Percentiles rank a stretch among this genome's conserved stretches.
Evolutionary conservation across 208 protist genomes (phyloP).

Genomic region (Lotmaria passim): DNA sequence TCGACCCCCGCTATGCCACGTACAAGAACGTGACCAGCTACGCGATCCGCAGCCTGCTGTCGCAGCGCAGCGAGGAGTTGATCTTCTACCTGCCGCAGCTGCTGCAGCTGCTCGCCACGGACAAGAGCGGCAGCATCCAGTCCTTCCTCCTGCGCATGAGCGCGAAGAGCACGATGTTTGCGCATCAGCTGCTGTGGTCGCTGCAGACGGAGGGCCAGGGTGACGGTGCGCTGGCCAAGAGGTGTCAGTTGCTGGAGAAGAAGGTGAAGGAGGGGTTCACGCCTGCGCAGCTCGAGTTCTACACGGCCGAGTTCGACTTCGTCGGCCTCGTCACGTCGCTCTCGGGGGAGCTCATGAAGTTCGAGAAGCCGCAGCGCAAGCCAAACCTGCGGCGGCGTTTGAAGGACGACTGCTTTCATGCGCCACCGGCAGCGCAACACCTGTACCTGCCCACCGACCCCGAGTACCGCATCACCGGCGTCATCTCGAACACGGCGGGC

Average conservation of each 20-base stretch:
- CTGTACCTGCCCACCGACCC: conserved; percentile 90
- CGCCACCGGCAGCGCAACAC: conserved; percentile 43
- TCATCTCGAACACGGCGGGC: conserved; percentile 76
- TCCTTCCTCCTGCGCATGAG: conserved; percentile 63
- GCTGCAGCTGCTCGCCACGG: conserved; percentile 76
- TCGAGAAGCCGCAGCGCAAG: conserved; percentile 83
- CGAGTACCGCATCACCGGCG: conserved; percentile 67
- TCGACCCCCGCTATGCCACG: conserved; percentile 55
- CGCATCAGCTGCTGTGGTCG: conserved; percentile 88
- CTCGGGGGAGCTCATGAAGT: conserved; percentile 80
- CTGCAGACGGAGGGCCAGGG: conserved; percentile 79
- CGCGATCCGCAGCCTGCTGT: conserved; percentile 81
- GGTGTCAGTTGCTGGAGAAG: conserved; percentile 47
- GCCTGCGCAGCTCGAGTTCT: conserved; percentile 54
- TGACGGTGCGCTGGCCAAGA: conserved; percentile 41
- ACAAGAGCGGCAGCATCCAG: conserved; percentile 60
- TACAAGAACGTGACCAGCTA: conserved; percentile 64
- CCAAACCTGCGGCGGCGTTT: conserved; percentile 72
- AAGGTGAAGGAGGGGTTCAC: conserved; percentile 50
- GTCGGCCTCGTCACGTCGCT: conserved; percentile 74
- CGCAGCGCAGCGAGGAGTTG: conserved; percentile 72
- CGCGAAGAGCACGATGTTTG: conserved; percentile 73
- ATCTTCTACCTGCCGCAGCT: conserved; percentile 93
- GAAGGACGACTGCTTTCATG: conserved; percentile 67
- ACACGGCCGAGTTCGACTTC: conserved; percentile 80